phyloP scores from a whole-genome alignment of 176 grass and related monocot genomes.

The Triticum aestivum region IWGSC_CS_RefSeq_v2.1 NC_057812.1:588941370-588941869 shows the following conservation, averaged over 20 bases:
- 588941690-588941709: conserved; percentile 74
- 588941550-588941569: background rate
- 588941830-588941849: conserved; percentile 65
- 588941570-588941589: background rate
- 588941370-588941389: background rate
- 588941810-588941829: conserved; percentile 97
- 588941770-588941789: conserved; percentile 35
- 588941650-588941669: conserved; percentile 78
- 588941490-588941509: conserved; percentile 65
- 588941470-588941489: conserved; percentile 89
- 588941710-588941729: conserved; percentile 85
- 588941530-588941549: background rate
- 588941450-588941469: conserved; percentile 66
- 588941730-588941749: conserved; percentile 70
- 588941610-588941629: conserved; percentile 93
- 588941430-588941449: conserved; percentile 63
- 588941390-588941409: conserved; percentile 13
- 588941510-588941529: background rate
- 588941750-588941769: conserved; percentile 26
- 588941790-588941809: conserved; percentile 80
- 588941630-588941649: conserved; percentile 72
- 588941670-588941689: conserved; percentile 91
- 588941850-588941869: background rate
- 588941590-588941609: conserved; percentile 78
- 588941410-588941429: conserved; percentile 48